Evolutionary conservation across 2,329 filamentous ascomycete species (phyloP).

Genomic region (Triangularia verruculosa): DNA sequence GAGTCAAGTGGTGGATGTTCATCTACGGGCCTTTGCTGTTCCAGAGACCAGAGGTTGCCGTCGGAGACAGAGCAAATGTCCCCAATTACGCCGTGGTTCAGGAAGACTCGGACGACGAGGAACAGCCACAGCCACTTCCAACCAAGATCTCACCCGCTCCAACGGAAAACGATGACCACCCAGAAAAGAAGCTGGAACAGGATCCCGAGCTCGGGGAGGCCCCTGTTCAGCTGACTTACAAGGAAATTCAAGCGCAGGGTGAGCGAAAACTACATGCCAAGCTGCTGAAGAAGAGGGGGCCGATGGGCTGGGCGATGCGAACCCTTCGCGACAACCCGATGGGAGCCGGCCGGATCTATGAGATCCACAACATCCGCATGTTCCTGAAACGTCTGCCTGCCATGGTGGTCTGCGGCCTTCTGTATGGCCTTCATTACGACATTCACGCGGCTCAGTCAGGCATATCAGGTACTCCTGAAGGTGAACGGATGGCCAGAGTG

Average conservation of each 20-base stretch:
- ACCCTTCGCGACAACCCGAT: conserved; percentile 70
- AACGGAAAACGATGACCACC: conserved; percentile 29
- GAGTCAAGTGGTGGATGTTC: conserved; percentile 61
- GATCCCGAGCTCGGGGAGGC: conserved; percentile 40
- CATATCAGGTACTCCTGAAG: conserved; percentile 68
- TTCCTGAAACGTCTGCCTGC: conserved; percentile 66
- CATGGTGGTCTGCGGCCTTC: conserved; percentile 56
- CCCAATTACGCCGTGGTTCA: conserved; percentile 78
- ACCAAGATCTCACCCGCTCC: conserved; percentile 37
- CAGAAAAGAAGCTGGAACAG: conserved; percentile 41
- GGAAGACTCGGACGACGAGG: conserved; percentile 50
- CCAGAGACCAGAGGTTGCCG: conserved; percentile 53
- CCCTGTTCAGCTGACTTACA: conserved; percentile 50
- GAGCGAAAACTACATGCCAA: conserved; percentile 59
- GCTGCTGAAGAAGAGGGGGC: conserved; percentile 60
- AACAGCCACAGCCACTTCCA: conserved; percentile 26
- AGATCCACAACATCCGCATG: conserved; percentile 65
- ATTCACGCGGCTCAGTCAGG: conserved; percentile 75
- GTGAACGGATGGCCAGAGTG: conserved; percentile 65
- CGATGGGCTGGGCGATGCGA: conserved; percentile 82
- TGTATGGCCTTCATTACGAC: conserved; percentile 79
- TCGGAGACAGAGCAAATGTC: conserved; percentile 56
- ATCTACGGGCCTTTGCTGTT: conserved; percentile 62
- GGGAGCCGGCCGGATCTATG: conserved; percentile 70
- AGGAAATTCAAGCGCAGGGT: conserved; percentile 57